A percentile compares a stretch with the other conserved stretches of the same genome.
Conservation (phyloP, 345 rosid genomes). For the Bruguiera gymnorhiza region DNA sequence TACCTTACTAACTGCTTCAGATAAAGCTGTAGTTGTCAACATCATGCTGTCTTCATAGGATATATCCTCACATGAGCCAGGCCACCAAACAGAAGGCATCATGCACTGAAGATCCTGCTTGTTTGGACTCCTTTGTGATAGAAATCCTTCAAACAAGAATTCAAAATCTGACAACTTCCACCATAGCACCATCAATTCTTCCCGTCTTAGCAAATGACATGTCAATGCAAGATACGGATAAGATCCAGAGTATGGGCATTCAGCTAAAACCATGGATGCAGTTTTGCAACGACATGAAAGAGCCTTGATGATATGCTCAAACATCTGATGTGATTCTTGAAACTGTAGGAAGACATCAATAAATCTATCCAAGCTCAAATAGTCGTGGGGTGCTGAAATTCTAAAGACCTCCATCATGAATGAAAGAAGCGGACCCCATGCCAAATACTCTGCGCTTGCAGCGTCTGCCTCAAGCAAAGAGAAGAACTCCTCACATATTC, state of each 20-base stretch:
- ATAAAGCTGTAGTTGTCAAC: slow-evolving; percentile 68
- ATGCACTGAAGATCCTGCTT: slow-evolving; percentile 80
- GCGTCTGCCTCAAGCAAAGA: slow-evolving; percentile 52
- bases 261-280: slow-evolving; percentile 54
- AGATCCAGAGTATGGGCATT: slow-evolving; percentile 92
- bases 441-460: slow-evolving; percentile 58
- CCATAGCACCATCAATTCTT: slow-evolving; percentile 80
- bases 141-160: slow-evolving; percentile 75
- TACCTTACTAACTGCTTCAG: slow-evolving; percentile 82
- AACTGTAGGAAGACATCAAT: slow-evolving; percentile 60
- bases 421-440: slow-evolving; percentile 69
- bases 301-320: slow-evolving; percentile 63
- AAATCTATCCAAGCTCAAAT: slow-evolving; percentile 64
- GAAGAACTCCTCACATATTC: slow-evolving; percentile 72
- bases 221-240: slow-evolving; percentile 83
- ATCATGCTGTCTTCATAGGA: slow-evolving; percentile 77
- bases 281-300: slow-evolving; percentile 83
- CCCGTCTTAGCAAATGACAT: slow-evolving; percentile 73
- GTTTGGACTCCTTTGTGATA: slow-evolving; percentile 69
- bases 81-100: slow-evolving; percentile 98
- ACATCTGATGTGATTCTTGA: slow-evolving; percentile 49
- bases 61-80: slow-evolving; percentile 83
- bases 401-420: slow-evolving; percentile 76
- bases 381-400: slow-evolving; percentile 71
- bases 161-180: slow-evolving; percentile 77